Base-by-base conservation (phyloP, 179 eudicot species). In the Silene vulgaris region DNA sequence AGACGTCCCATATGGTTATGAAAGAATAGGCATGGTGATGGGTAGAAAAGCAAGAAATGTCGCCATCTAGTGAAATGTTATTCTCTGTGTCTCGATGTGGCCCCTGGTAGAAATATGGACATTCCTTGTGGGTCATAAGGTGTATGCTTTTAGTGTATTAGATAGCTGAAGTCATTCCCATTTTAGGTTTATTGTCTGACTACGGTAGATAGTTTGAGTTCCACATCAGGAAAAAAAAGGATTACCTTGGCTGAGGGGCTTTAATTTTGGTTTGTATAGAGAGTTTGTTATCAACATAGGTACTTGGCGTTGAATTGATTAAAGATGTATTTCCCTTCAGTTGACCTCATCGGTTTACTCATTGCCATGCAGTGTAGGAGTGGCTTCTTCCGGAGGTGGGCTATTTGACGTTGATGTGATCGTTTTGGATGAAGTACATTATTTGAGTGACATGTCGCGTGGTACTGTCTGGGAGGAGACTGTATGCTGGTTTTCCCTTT, bases 391-490 rank as follows among this genome's bases (percentile, higher is more conserved):
- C 50, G 93, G 89, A 57, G 76, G 92, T 74, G 93, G 96, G 66
- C 91, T 95, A 75, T 86, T 84, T 59, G 89, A 88, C 82, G 99
- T 90, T 78, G 97, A 95, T 80, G 97, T 87, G 61, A 89, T 95
- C 82, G 93, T 95, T 82, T 86, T 95, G 83, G 99, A 95, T 88
- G 99, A 95, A 95, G 99, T 95, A 71, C 99, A 95, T 83, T 95
- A 95, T 79, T 82, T 95, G 62, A 95, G 99, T 80, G 99, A 95
- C 85, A 90, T 90, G 69, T 90, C 95, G 75, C 90, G 99, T 78
- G 99, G 99, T 79, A 92, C 99, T 75, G 99, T 95, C 63, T 95
- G 99, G 99, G 99, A 95, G 86, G 99, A 95, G 83, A 95, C 90
- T 63, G 99, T 95, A 84, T 32, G 85, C 78, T 59, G 67, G 66